Evolutionary conservation across 768 basidiomycete species (phyloP).

Genomic region (Serendipita sp.): DNA sequence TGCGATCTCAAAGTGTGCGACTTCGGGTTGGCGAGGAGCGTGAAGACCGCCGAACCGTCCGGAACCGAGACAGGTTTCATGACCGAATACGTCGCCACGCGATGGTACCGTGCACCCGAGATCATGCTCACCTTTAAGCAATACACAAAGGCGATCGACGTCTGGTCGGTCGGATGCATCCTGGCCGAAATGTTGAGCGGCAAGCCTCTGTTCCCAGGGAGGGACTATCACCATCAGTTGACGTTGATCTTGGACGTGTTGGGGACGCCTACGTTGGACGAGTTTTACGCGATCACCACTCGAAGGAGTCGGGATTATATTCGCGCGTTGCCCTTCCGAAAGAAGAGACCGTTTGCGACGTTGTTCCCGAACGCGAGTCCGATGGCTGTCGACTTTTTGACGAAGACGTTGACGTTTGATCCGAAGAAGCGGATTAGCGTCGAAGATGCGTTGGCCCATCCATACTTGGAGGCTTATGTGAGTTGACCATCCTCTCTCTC

Average conservation of each 20-base stretch:
- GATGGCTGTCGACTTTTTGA: conserved; percentile 56
- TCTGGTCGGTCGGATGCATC: conserved; percentile 64
- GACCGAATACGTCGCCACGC: conserved; percentile 96
- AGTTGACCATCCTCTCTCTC: conserved; percentile 17
- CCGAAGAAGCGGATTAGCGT: conserved; percentile 94
- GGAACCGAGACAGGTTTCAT: conserved; percentile 73
- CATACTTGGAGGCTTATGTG: conserved; percentile 66
- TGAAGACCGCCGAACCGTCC: conserved; percentile 70
- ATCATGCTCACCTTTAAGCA: conserved; percentile 99
- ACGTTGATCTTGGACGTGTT: conserved; percentile 92
- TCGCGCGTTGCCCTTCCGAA: conserved; percentile 85
- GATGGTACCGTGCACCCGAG: conserved; percentile 98
- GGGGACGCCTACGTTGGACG: conserved; percentile 92
- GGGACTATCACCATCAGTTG: conserved; percentile 69
- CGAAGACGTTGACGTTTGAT: conserved; percentile 81
- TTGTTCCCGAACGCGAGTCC: conserved; percentile 83
- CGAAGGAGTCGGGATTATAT: conserved; percentile 88
- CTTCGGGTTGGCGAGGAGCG: conserved; percentile 87
- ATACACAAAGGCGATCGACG: conserved; percentile 66
- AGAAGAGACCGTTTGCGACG: conserved; percentile 62
- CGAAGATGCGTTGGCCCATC: conserved; percentile 81
- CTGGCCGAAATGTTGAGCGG: conserved; percentile 95
- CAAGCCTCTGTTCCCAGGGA: conserved; percentile 91
- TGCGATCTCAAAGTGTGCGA: conserved; percentile 86
- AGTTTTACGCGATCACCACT: conserved; percentile 94